Base-by-base conservation (phyloP, 768 basidiomycete genomes). In the Postia placenta region DNA sequence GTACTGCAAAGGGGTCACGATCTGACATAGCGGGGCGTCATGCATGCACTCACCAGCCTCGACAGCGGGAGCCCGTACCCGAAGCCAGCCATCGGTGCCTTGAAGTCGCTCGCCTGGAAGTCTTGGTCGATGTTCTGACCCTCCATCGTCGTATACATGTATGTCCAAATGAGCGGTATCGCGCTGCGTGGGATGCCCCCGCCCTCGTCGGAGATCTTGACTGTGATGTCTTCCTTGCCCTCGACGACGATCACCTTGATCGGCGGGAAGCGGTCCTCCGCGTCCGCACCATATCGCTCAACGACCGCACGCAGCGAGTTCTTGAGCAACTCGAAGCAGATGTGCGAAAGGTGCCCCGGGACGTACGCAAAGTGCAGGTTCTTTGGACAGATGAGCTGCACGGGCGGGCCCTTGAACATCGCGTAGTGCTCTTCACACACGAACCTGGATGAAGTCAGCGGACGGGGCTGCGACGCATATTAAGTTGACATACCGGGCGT, bases 201-300 rank as follows among this genome's bases (percentile, higher is more conserved):
- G 2, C 95, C 95, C 65, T 99, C 95, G 62, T 99, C 95, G 1
- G 83, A 85, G 52, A 99, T 96, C 78, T 99, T 99, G 77, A 99
- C 92, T 2, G 95, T 98, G 60, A 98, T 96, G 60, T 98, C 95
- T 63, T 97, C 95, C 55, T 84, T 89, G n/a, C 95, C 94, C 63
- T 95, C 93, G 1, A 95, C 90, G 28, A 96, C 95, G 49, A 97
- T 79, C 42, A 95, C 88, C 67, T 91, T 92, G 71, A 95, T 94
- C 0, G 92, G 85, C 11, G 92, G 92, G 69, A 84, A 87, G n/a
- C 60, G 56, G 48, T 83, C 80, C 62, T 91, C 91, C 50, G 80
- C 74, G 45, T 92, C 86, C 1, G 81, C 80, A 0, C 95, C 95
- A 64, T 81, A 88, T 2, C 88, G 80, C 67, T 98, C 96, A 15